Base-by-base conservation (phyloP, 805 yeast genomes). In the Teunomyces lycoperdinae region DNA sequence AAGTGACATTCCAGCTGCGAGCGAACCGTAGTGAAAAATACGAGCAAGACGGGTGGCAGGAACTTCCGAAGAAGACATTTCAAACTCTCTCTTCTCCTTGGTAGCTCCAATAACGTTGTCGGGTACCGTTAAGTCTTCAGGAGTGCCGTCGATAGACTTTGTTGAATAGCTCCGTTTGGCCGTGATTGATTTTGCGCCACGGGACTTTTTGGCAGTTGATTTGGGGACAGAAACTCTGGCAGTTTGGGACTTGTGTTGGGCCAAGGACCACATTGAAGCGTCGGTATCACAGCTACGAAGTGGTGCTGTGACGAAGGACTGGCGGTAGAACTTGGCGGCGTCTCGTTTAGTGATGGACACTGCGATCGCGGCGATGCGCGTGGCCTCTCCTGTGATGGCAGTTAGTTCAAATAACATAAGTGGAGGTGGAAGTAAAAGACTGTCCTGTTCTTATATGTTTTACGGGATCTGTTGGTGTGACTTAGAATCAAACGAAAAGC, bases 1-100 rank as follows among this genome's bases (percentile, higher is more conserved):
- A 9, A 88, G 54, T 0, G 97, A 96, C 61, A 94, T 83, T 1
- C 92, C 89, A 0, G 98, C 96, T 0, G 97, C 98, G 29, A 94
- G 70, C 2, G 88, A 74, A 8, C 98, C 97, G 63, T 91, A 94
- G 67, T 94, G 99, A 62, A 90, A 89, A 43, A 94, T 76, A 51
- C 99, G 76, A 17, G 90, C 88, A n/a, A 94, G 66, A 58, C 97
- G 80, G 1, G 96, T 79, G 14, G 91, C 76, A 2, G 99, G 99
- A 13, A 94, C 94, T 40, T 87, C 80, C 1, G 94, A 80, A 46
- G 77, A 77, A 31, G 50, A 35, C 54, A 53, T 48, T 35, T 52
- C 48, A 20, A 38, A 38, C 29, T n/a, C 29, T 3, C 16, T 45
- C 24, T 32, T 24, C 13, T 34, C 34, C 27, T 33, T 33, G 33